Base-by-base conservation (phyloP, 192 early-diverging fungal species). In the Lunasporangiospora selenospora region DNA sequence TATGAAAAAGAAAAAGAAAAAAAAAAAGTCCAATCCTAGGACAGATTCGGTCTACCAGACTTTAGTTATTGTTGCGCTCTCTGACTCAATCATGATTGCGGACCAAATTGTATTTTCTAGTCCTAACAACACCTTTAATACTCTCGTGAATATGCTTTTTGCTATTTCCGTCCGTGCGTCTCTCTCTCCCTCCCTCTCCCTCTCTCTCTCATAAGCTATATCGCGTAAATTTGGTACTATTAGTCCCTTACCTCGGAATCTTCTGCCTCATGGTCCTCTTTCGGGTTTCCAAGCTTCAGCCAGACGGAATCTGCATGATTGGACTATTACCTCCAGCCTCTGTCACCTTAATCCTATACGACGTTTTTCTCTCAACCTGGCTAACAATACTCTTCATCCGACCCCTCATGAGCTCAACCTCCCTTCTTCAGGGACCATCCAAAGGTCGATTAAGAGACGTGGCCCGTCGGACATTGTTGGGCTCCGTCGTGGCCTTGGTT, bases 401-500 rank as follows among this genome's bases (percentile, higher is more conserved):
- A 16, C 69, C 69, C 2, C 36, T 75, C 40, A 59, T 75, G 59
- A 63, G 65, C 46, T 58, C 63, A 15, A 70, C 66, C 5, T 70
- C 66, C 4, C 16, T 61, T 18, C 46, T 70, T 27, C 66, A 70
- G 27, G 66, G 66, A 10, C 66, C 66, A 16, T 70, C 66, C 21
- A 70, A 70, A 52, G 66, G 66, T 13, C 60, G 50, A 24, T 58
- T 70, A 30, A 50, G 66, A 2, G 58, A 70, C 37, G 51, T 84
- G 1, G 81, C 81, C 16, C 65, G 73, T 49, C 64, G 78, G 6
- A 82, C 78, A 0, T 45, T 82, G 27, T 37, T 77, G 26, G 81
- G 75, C 16, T 77, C 81, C 0, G 19, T 82, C 27, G 49, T 82
- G 19, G 54, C 75, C 11, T 46, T 82, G 29, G 8, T 78, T 34